Evolutionary conservation across 1,139 yeast species (phyloP).

Genomic region (Eremothecium sinecaudum): DNA sequence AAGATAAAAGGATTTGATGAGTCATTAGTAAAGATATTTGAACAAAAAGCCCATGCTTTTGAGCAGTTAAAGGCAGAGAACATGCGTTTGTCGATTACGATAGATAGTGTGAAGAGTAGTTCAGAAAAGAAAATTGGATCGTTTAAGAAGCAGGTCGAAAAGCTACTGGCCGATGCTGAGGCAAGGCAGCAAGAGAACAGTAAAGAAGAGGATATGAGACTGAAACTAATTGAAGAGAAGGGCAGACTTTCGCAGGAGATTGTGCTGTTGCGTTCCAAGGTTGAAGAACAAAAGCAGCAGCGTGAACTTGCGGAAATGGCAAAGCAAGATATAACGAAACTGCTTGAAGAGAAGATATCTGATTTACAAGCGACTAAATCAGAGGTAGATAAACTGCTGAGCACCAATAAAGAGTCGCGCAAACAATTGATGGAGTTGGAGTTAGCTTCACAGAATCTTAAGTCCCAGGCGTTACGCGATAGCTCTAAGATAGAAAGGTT

Average conservation of each 20-base stretch:
- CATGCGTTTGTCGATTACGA: conserved; percentile 41
- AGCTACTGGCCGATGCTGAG: conserved; percentile 26
- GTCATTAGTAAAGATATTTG: conserved; percentile 28
- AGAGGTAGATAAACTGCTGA: conserved; percentile 43
- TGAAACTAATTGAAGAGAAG: conserved; percentile 28
- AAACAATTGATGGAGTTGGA: conserved; percentile 35
- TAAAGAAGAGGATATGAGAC: conserved; percentile 26
- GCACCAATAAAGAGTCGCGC: conserved; percentile 40
- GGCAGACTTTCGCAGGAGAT: conserved; percentile 24
- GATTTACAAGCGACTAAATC: conserved; percentile 36
- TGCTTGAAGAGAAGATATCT: conserved; percentile 12
- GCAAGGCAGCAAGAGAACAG: conserved; percentile 30
- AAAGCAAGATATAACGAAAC: conserved; percentile 18
- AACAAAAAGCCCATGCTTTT: conserved; percentile 39
- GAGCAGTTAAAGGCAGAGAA: conserved; percentile 45
- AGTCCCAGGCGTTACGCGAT: conserved; percentile 31
- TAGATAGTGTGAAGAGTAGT: conserved; percentile 44
- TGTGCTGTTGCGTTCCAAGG: conserved; percentile 12
- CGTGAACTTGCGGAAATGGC: conserved; percentile 9
- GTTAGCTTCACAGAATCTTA: conserved; percentile 30
- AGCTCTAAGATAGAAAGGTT: conserved; percentile 34
- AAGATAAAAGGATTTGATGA: conserved; percentile 23
- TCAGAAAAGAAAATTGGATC: conserved; percentile 31
- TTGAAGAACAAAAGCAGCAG: conserved; percentile 6
- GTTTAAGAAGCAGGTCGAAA: conserved; percentile 30